Conservation (phyloP, 2,329 filamentous ascomycete genomes). For the Passalora sequoiae region DNA sequence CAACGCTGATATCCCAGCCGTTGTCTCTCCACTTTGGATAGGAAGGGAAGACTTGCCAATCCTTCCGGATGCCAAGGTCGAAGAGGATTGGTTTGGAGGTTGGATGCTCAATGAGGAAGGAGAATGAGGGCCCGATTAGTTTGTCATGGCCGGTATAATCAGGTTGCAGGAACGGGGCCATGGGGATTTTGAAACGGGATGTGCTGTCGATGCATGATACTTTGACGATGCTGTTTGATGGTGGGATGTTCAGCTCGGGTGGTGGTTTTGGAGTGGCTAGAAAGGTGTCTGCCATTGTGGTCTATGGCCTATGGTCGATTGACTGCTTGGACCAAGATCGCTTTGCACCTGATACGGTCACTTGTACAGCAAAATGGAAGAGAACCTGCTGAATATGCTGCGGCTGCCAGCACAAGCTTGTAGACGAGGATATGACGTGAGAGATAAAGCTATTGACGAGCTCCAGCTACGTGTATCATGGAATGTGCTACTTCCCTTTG, state of each 20-base stretch:
- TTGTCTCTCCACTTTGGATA: slow-evolving; percentile 29
- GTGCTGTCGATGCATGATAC: slow-evolving; percentile 37
- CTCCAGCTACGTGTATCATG: too few relatives aligned
- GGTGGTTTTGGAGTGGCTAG: slow-evolving; percentile 27
- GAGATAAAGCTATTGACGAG: neutral
- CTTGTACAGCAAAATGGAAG: neutral
- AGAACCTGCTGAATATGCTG: neutral
- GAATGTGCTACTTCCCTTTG: too few relatives aligned
- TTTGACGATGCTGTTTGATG: slow-evolving; percentile 30
- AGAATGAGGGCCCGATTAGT: slow-evolving; percentile 39
- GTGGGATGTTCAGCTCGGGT: slow-evolving; percentile 32
- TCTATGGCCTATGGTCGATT: neutral
- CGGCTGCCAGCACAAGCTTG: neutral
- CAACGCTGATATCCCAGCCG: slow-evolving; percentile 37
- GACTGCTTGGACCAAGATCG: neutral
- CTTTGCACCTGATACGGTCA: neutral
- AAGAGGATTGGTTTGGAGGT: slow-evolving; percentile 42
- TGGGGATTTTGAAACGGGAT: slow-evolving; percentile 30
- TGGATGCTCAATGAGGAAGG: slow-evolving; percentile 48
- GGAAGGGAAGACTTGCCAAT: slow-evolving; percentile 40
- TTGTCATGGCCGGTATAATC: slow-evolving; percentile 37
- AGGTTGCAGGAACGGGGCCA: slow-evolving; percentile 35
- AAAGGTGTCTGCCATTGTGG: slow-evolving; percentile 17
- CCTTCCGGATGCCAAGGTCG: slow-evolving; percentile 46
- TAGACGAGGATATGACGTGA: slow-evolving; percentile 1